Base-by-base conservation (phyloP, 148 eudicot species). In the Fallopia convolvulus region DNA sequence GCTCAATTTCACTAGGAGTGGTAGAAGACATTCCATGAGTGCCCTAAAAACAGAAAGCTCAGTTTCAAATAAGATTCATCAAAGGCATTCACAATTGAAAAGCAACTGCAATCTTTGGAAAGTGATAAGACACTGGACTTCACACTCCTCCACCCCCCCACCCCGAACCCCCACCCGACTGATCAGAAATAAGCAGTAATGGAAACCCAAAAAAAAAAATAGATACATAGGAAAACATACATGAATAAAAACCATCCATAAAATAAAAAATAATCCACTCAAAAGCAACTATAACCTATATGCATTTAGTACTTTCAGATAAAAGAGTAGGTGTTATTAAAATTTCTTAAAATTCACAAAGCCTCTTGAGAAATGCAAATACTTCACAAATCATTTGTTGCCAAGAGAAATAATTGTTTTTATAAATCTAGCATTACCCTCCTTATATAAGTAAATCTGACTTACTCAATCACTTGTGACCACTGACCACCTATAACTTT, bases 31-130 rank as follows among this genome's bases (percentile, higher is more conserved):
- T 44, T 60, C 61, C 80, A 73, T 71, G 83, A 36, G 79, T 75
- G 76, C 85, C 90, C 89, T 87, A 84, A 2, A 86, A 80, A 56
- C 8, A 82, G 32, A 39, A 44, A 72, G 40, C 10, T 26, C 70
- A 32, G 18, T 65, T 33, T 33, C 39, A 33, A 33, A 33, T 33
- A 33, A 33, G 39, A 33, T 33, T 33, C 39, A 33, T 33, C 39
- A 12, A 30, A 65, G n/a, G 40, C 40, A 32, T 65, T 63, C 40
- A 32, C 41, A 11, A 65, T 65, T 32, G 32, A 65, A 65, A 32
- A 18, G 41, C 40, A 65, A 12, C 40, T 65, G 13, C 70, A 65
- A 32, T 0, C 70, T 65, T 65, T 32, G 18, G 70, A 65, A 60
- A 65, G 70, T 32, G 39, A 65, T 30, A 65, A 32, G 40, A 65